Base-by-base conservation (phyloP, 169 alveolate species). In the Plasmodium coatneyi region DNA sequence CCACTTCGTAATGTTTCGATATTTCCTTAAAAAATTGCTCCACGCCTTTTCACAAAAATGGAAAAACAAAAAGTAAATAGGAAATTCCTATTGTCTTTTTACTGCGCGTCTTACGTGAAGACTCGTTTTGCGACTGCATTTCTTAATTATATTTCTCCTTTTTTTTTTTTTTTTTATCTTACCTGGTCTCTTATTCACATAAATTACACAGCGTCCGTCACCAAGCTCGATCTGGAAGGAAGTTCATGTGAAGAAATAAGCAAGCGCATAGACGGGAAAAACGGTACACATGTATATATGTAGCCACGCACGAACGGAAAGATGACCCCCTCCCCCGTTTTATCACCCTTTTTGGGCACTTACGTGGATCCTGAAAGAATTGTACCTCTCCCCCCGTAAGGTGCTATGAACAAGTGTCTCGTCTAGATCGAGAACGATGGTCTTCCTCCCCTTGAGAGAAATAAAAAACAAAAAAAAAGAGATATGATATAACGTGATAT, bases 121-220 rank as follows among this genome's bases (percentile, higher is more conserved):
- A 30, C 32, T 79, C 32, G 34, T 79, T 79, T 16, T 79, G 22
- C 28, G 34, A 5, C 41, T 66, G 5, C 76, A 66, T 25, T 28
- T 49, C 36, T 70, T 52, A 28, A 28, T 19, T 32, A 6, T 32
- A 9, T 9, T 28, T 36, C 30, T 71, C 28, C 30, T 7, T 41
- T 86, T 16, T 43, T 60, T 76, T 28, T n/a, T 52, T 52, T 28
- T 82, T 86, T 80, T 92, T 39, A 82, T 74, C 46, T 79, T 93
- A 41, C 96, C 97, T 19, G 98, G 98, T 66, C 98, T 93, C 71
- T 96, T 95, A 84, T 95, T 83, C 16, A 96, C 98, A 84, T 96
- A 96, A 54, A 96, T 96, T 66, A 92, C 95, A 71, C 95, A 96
- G 5, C 81, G 78, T 66, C 84, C 97, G 41, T 95, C 96, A 56